Conservation (phyloP, 495 filamentous ascomycete species). For the Penicillium tannophilum region DNA sequence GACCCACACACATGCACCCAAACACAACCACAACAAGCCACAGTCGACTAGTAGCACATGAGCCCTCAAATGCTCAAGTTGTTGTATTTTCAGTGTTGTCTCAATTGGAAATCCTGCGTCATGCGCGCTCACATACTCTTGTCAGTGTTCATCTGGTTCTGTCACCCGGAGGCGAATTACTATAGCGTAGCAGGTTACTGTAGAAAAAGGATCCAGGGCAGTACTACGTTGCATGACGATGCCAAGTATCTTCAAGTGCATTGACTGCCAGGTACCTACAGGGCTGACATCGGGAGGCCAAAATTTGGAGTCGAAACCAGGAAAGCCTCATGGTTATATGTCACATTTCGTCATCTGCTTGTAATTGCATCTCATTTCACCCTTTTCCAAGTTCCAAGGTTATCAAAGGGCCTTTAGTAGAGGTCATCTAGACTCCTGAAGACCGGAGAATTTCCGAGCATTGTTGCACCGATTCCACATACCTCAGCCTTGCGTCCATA, state of each 20-base stretch:
- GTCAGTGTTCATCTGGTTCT: background rate
- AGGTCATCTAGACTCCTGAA: background rate
- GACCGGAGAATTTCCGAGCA: background rate
- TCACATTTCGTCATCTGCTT: background rate
- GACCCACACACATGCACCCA: too few relatives aligned
- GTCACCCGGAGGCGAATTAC: background rate
- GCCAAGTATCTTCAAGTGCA: background rate
- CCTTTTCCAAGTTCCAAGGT: background rate
- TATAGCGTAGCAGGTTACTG: background rate
- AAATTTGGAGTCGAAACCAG: background rate
- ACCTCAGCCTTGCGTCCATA: constrained; percentile 21
- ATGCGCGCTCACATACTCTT: background rate
- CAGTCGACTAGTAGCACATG: background rate
- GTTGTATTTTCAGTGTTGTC: background rate
- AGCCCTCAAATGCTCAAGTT: background rate
- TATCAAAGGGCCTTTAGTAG: background rate
- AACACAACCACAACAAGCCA: too few relatives aligned
- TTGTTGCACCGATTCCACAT: constrained; percentile 11
- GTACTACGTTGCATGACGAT: background rate
- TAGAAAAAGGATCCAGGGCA: background rate
- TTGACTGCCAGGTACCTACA: background rate
- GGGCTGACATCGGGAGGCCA: background rate
- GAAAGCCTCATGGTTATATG: background rate
- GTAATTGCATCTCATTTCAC: background rate
- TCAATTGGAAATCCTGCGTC: background rate